Evolutionary conservation across 1,284 basidiomycete genomes (phyloP).

Genomic region (Cryptococcus sp.): DNA sequence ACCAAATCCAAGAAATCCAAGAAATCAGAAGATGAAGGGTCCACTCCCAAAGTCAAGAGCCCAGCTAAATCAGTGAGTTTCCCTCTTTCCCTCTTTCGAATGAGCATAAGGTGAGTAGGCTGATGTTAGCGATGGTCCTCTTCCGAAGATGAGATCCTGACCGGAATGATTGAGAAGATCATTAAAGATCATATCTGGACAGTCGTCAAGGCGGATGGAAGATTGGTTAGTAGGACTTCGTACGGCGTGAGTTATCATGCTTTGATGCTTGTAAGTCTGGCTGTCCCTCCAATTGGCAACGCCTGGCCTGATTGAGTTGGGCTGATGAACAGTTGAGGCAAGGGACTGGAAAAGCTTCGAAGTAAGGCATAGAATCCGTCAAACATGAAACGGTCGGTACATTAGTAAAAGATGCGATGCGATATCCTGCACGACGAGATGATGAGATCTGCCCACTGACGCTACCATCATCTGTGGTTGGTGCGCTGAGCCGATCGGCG

Average conservation of each 20-base stretch:
- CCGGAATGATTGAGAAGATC: slow-evolving; percentile 10
- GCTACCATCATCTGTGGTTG: no score
- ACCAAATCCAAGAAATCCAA: no score
- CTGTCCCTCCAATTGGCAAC: neutral
- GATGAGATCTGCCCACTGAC: no score
- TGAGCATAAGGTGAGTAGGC: neutral
- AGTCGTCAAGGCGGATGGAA: slow-evolving; percentile 6
- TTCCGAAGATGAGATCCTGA: slow-evolving; percentile 12
- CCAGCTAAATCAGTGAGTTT: neutral
- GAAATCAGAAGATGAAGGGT: neutral
- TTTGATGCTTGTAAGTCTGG: slow-evolving; percentile 12
- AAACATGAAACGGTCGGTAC: no score
- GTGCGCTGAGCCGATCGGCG: neutral
- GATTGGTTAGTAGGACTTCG: slow-evolving; percentile 10
- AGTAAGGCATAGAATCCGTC: no score
- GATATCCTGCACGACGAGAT: no score
- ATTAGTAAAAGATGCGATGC: no score
- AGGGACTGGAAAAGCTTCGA: slow-evolving; percentile 18
- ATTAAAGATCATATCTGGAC: slow-evolving; percentile 16
- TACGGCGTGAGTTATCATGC: slow-evolving; percentile 16
- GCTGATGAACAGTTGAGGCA: slow-evolving; percentile 69
- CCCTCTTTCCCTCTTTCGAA: neutral
- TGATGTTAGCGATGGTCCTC: slow-evolving; percentile 10
- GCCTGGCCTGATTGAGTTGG: slow-evolving; percentile 32
- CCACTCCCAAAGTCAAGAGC: neutral